Evolutionary conservation across 106 monocot species (phyloP), one percentile per base, ranked within the genome.

Genomic region (Allium fistulosum): DNA sequence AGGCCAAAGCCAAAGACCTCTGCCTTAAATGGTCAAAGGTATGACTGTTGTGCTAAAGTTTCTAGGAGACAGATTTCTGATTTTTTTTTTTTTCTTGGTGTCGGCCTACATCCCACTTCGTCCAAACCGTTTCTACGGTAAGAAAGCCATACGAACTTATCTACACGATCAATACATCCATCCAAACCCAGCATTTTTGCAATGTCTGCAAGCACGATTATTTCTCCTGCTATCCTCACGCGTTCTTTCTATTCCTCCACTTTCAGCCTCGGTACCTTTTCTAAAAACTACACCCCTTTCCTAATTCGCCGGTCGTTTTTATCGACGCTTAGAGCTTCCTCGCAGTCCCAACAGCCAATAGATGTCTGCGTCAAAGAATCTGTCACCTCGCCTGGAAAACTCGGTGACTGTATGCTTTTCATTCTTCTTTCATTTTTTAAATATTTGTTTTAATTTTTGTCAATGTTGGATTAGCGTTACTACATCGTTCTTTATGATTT

Each of bases 351-450:
- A 12, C 46, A 64, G 51, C 51, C 66, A 17, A 2, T 51, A 2
- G 66, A 66, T 11, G 3, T 66, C 66, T 66, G 66, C 51, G 66
- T 66, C 66, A 66, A 68, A 13, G 37, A 68, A 68, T 68, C 68
- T 45, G 2, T 45, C 68, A 55, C 68, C 13, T 16, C 26, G 37
- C 68, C 55, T n/a, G 55, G 53, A 37, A 68, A 37, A n/a, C 68
- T 68, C 13, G 52, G 68, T 45, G 55, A 28, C 55, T 68, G 68
- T 68, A 56, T 27, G 52, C 52, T 46, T 15, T 13, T 48, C 49
- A 46, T 17, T 26, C 7, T n/a, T 22, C 49, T 65, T 49, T 50
- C 49, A 16, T 10, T 8, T 16, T 3, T 12, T 50, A 6, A 4
- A 15, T 28, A 0, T 62, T 62, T 4, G 45, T 16, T 37, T 9